Conservation (phyloP, 2,329 filamentous ascomycete species). For the Ceratocystis lukuohia region DNA sequence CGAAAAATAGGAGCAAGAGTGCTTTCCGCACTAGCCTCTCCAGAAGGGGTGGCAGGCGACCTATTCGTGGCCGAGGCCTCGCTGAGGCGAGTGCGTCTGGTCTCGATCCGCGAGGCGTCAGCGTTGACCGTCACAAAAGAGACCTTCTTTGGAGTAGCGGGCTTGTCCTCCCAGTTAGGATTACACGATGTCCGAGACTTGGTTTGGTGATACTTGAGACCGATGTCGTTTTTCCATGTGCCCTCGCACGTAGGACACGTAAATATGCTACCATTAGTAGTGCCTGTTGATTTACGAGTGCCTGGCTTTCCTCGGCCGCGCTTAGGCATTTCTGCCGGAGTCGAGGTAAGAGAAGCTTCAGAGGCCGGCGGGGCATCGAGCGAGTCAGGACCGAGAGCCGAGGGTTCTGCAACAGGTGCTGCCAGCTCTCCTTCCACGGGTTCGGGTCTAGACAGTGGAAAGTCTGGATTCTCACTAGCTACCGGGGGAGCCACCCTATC, state of each 20-base stretch:
- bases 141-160: conserved; percentile 14
- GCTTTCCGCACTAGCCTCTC: background rate
- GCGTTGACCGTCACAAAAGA: background rate
- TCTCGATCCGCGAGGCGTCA: background rate
- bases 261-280: conserved; percentile 26
- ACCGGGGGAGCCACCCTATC: no score
- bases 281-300: background rate
- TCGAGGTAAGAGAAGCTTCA: background rate
- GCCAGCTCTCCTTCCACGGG: background rate
- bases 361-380: background rate
- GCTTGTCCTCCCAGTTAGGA: conserved; percentile 27
- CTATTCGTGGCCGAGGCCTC: background rate
- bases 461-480: no score
- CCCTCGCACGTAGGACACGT: conserved; percentile 41
- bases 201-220: conserved; percentile 44
- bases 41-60: background rate
- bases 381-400: background rate
- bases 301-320: background rate
- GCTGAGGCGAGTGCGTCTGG: background rate
- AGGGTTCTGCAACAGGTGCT: background rate
- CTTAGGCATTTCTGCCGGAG: background rate
- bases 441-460: no score
- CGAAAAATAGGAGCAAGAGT: background rate
- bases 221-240: conserved; percentile 44
- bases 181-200: conserved; percentile 44